A percentile compares a stretch with the other conserved stretches of the same genome.
Evolutionary conservation across 148 eudicot genomes (phyloP).

Genomic region (Fagopyrum esculentum): DNA sequence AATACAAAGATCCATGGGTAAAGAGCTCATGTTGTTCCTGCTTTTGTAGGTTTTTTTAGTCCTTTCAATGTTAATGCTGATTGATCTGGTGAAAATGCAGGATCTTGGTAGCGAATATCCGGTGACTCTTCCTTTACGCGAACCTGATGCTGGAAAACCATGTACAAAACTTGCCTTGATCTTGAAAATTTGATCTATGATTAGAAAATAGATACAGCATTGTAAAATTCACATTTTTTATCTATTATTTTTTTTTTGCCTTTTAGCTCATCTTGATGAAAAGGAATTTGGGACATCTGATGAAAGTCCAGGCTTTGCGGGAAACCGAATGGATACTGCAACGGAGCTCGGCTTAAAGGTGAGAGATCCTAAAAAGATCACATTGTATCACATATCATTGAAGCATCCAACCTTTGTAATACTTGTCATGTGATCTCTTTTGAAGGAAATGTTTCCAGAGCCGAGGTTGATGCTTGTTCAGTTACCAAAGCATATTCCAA

Average conservation of each 20-base stretch:
- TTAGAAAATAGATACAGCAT: not conserved
- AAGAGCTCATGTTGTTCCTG: not conserved
- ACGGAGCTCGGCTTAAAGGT: not conserved
- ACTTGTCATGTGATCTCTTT: not conserved
- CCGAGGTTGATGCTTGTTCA: constrained; percentile 11
- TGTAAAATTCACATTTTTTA: not conserved
- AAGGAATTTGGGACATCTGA: not conserved
- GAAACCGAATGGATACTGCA: not conserved
- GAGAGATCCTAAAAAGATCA: not conserved
- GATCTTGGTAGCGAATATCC: not conserved
- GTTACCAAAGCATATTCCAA: not conserved
- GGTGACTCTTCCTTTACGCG: constrained; percentile 8
- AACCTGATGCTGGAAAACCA: constrained; percentile 10
- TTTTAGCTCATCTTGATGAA: constrained; percentile 5
- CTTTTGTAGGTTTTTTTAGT: not conserved
- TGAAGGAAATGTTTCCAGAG: not conserved
- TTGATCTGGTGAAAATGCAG: not conserved
- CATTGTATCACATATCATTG: not conserved
- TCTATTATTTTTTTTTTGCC: not conserved
- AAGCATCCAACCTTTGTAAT: not conserved
- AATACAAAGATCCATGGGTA: constrained; percentile 93
- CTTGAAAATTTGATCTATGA: not conserved
- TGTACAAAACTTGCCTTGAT: not conserved
- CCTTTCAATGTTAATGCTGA: not conserved
- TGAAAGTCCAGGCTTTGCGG: not conserved